Evolutionary conservation across 2,329 filamentous ascomycete species (phyloP).

Genomic region (Dactylellina parvicollis): DNA sequence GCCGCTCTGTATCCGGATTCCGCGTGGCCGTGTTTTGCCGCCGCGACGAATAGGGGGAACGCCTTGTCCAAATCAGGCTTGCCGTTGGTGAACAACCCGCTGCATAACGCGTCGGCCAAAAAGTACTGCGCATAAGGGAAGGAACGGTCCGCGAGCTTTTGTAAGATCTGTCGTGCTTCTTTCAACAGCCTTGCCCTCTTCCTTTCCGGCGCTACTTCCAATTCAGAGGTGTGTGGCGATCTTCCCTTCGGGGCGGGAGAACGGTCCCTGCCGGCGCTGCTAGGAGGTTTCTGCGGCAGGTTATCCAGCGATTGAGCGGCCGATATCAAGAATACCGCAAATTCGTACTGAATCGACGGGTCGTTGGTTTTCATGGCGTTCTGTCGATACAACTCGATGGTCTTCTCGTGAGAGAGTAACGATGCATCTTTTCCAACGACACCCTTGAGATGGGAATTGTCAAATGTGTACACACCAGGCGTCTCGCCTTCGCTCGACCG

Average conservation of each 20-base stretch:
- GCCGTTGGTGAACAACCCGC: constrained; percentile 92
- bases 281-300: constrained; percentile 28
- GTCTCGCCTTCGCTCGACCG: constrained; percentile 72
- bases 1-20: constrained; percentile 94
- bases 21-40: constrained; percentile 95
- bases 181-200: constrained; percentile 75
- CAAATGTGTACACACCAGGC: constrained; percentile 70
- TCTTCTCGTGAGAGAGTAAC: constrained; percentile 88
- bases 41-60: constrained; percentile 90
- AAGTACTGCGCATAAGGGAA: constrained; percentile 99
- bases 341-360: constrained; percentile 89
- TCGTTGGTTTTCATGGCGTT: constrained; percentile 98
- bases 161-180: constrained; percentile 89
- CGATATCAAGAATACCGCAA: constrained; percentile 92
- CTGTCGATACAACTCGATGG: constrained; percentile 94
- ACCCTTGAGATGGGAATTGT: constrained; percentile 81
- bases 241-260: constrained; percentile 59
- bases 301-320: constrained; percentile 70
- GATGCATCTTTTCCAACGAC: constrained; percentile 90
- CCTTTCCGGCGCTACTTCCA: constrained; percentile 65
- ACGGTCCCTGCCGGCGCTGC: constrained; percentile 51
- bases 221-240: constrained; percentile 59
- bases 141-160: constrained; percentile 82
- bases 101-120: constrained; percentile 90
- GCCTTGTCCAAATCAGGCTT: constrained; percentile 91